Evolutionary conservation across 768 basidiomycete genomes (phyloP).

Genomic region (Calocera cornea): DNA sequence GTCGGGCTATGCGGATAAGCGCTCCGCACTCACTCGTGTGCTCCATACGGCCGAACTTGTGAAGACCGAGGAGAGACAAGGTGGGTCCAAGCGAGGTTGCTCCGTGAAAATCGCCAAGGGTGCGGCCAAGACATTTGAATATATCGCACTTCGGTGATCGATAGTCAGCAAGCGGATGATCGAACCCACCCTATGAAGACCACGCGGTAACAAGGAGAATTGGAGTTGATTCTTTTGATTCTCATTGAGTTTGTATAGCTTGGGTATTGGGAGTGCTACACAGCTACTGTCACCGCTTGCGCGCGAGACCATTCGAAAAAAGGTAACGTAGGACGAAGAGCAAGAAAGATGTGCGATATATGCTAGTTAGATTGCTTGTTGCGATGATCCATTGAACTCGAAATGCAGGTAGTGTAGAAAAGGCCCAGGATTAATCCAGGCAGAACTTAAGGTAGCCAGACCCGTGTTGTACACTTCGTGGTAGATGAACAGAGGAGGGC

Average conservation of each 20-base stretch:
- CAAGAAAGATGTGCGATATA: neutral
- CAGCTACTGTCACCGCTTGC: neutral
- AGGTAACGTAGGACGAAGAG: neutral
- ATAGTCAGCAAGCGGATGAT: neutral
- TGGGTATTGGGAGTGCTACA: neutral
- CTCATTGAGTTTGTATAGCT: neutral
- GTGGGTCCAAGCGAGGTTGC: neutral
- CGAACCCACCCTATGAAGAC: neutral
- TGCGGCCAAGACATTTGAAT: neutral
- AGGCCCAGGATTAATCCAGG: neutral
- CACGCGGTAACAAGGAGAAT: neutral
- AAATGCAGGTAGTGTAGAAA: neutral
- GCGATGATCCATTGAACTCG: neutral
- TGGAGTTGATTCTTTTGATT: neutral
- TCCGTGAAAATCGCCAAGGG: neutral
- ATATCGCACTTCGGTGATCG: neutral
- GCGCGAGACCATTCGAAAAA: neutral
- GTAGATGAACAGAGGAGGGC: neutral
- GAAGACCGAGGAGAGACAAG: neutral
- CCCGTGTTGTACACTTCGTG: constrained; percentile 1
- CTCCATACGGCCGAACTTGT: neutral
- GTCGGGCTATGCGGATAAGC: neutral
- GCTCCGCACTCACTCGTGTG: neutral
- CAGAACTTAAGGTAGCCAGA: neutral
- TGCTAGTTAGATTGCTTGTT: neutral